Evolutionary conservation across 345 rosid species (phyloP), one percentile per base, ranked within the genome.

Genomic region (Acer saccharum): DNA sequence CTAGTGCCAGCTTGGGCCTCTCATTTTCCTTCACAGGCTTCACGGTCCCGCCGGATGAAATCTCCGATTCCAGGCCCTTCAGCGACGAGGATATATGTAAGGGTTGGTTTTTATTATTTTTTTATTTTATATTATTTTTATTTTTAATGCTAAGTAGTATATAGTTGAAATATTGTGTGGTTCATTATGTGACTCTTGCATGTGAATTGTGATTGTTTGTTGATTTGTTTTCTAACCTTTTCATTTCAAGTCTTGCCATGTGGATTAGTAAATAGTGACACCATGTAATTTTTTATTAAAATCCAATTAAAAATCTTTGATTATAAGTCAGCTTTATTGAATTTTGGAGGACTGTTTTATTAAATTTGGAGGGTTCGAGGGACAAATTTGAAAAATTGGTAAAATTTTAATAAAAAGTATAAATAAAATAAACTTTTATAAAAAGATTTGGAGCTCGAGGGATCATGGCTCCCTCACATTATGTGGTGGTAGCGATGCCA

Each of bases 1-100:
- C 99, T 0, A 96, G 99, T 32, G 99, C 99, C 20, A 93, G 98
- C 80, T 80, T 96, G 1, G 98, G 98, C 52, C 78, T 96, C 29
- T 92, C 99, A 13, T 96, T 93, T 79, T 93, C 98, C 25, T 96
- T 96, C 90, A 93, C 97, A 23, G 99, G 99, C 67, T 96, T 96
- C 87, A 84, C 86, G 72, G 52, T 92, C 84, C 98, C 97, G 18
- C 91, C 91, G 2, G 99, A 93, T 27, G 98, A 92, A 75, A 86
- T 91, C 32, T 85, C 91, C 46, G 94, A 93, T 86, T 87, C 90
- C 4, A 91, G 87, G 84, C 92, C 90, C 21, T 96, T 93, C 73
- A 93, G 98, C 82, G 99, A 96, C 76, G 99, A 91, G 55, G 92
- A 91, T 70, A 91, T 81, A 80, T 91, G 99, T 93, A 88, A 90